Evolutionary conservation across 768 basidiomycete species (phyloP).

Genomic region (Filobasidium wieringae): DNA sequence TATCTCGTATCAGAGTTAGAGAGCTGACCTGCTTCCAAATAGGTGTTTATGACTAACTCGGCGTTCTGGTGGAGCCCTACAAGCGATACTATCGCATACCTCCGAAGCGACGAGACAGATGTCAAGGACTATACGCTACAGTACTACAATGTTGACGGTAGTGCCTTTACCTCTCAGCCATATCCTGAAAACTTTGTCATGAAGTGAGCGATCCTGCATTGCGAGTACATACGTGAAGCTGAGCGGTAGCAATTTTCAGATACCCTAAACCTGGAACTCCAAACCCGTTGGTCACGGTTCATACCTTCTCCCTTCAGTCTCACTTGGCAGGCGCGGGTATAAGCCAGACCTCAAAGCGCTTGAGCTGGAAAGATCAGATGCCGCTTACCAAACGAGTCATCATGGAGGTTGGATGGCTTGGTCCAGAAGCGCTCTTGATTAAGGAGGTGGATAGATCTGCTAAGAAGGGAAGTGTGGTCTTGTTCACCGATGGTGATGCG

Average conservation of each 20-base stretch:
- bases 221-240: too few species aligned
- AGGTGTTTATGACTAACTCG: conserved; percentile 60
- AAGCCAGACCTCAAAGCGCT: conserved; percentile 16
- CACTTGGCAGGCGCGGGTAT: conserved; percentile 40
- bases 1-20: conserved; percentile 7
- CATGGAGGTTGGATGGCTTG: conserved; percentile 78
- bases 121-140: conserved; percentile 82
- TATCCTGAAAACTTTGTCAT: conserved; percentile 47
- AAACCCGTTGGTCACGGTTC: conserved; percentile 61
- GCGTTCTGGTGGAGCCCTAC: conserved; percentile 90
- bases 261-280: conserved; percentile 42
- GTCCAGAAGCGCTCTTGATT: conserved; percentile 56
- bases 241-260: conserved; percentile 6
- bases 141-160: conserved; percentile 73
- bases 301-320: conserved; percentile 63
- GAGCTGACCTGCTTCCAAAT: conserved; percentile 44
- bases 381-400: conserved; percentile 57
- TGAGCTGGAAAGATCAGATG: conserved; percentile 53
- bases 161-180: conserved; percentile 59
- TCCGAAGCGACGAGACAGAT: conserved; percentile 72
- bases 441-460: conserved; percentile 82
- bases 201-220: conserved; percentile 32
- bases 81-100: conserved; percentile 59
- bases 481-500: conserved; percentile 50
- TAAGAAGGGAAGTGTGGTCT: conserved; percentile 62